A percentile compares a stretch with the other conserved stretches of the same genome.
Evolutionary conservation across 2,329 filamentous ascomycete genomes (phyloP).

Genomic region (Fusarium mangiferae): DNA sequence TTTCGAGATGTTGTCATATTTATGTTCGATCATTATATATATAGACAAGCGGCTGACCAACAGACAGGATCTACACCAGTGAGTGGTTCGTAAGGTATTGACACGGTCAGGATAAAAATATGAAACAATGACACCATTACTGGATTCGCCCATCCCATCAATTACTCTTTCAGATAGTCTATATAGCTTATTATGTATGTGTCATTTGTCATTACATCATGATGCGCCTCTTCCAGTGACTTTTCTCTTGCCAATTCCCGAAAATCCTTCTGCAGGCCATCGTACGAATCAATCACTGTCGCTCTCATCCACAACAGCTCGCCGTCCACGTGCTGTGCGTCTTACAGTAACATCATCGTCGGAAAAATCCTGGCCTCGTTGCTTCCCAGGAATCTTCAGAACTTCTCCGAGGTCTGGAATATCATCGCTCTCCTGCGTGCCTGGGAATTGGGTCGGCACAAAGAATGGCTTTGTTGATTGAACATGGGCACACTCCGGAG

Average conservation of each 20-base stretch:
- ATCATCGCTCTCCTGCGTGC: constrained; percentile 55
- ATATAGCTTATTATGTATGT: constrained; percentile 26
- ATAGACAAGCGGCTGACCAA: constrained; percentile 28
- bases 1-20: constrained; percentile 43
- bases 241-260: constrained; percentile 3
- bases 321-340: constrained; percentile 42
- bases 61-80: constrained; percentile 19
- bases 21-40: neutral
- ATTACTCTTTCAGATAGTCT: constrained; percentile 24
- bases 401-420: constrained; percentile 50
- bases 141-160: constrained; percentile 26
- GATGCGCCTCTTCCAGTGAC: neutral
- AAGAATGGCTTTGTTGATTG: constrained; percentile 48
- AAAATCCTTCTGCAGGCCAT: neutral
- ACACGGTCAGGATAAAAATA: neutral
- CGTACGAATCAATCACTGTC: constrained; percentile 45
- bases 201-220: constrained; percentile 17
- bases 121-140: neutral
- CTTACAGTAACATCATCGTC: constrained; percentile 33
- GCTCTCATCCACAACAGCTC: constrained; percentile 46
- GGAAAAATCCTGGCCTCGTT: constrained; percentile 9
- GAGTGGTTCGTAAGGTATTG: neutral
- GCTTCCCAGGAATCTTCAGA: constrained; percentile 19
- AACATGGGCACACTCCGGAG: constrained; percentile 19
- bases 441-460: constrained; percentile 51